Evolutionary conservation across 1,284 basidiomycete species (phyloP).

Genomic region (Trichosporon ovoides): DNA sequence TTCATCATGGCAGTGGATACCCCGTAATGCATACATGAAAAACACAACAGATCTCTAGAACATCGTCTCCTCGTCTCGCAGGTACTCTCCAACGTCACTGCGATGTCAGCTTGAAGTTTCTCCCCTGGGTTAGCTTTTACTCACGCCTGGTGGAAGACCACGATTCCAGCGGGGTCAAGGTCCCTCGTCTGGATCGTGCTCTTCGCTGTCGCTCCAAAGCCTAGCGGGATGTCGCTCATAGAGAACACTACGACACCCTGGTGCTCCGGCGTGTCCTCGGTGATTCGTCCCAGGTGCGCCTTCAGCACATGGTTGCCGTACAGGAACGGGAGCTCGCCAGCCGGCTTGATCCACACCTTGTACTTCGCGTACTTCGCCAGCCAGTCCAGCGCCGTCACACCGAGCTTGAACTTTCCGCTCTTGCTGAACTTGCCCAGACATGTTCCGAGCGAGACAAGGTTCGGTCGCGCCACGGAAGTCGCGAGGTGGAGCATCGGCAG

Average conservation of each 20-base stretch:
- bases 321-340: slow-evolving; percentile 98
- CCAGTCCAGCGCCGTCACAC: slow-evolving; percentile 88
- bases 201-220: slow-evolving; percentile 95
- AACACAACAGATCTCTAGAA: slow-evolving; percentile 36
- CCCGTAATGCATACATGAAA: slow-evolving; percentile 21
- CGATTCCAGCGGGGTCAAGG: slow-evolving; percentile 94
- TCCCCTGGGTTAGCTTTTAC: slow-evolving; percentile 36
- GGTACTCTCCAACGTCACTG: slow-evolving; percentile 91
- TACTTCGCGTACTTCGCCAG: slow-evolving; percentile 96
- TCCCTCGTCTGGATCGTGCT: slow-evolving; percentile 95
- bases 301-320: slow-evolving; percentile 99
- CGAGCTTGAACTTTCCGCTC: slow-evolving; percentile 95
- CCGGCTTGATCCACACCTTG: slow-evolving; percentile 99
- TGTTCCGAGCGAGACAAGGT: slow-evolving; percentile 88
- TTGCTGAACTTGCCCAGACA: slow-evolving; percentile 99
- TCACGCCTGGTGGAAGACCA: slow-evolving; percentile 98
- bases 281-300: slow-evolving; percentile 97
- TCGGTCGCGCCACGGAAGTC: slow-evolving; percentile 85
- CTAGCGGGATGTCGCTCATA: slow-evolving; percentile 90
- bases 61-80: slow-evolving; percentile 75
- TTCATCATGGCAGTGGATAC: neutral
- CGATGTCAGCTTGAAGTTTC: slow-evolving; percentile 6
- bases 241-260: slow-evolving; percentile 95
- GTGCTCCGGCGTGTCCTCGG: slow-evolving; percentile 98
- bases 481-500: slow-evolving; percentile 87